Conservation (phyloP, 2,329 filamentous ascomycete genomes). For the Epichloe gansuensis region DNA sequence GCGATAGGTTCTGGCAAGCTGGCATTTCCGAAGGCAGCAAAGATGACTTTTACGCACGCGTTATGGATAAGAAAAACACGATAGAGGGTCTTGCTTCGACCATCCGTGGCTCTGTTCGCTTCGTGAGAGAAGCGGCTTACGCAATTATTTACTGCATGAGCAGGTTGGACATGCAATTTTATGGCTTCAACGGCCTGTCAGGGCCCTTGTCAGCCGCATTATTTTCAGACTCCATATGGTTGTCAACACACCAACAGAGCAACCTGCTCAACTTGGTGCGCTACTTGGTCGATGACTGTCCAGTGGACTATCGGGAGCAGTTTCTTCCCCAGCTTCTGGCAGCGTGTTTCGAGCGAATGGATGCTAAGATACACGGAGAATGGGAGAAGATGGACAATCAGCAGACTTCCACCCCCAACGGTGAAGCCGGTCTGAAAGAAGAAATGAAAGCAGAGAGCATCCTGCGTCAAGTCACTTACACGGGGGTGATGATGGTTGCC, state of each 20-base stretch:
- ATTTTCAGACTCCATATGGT: slow-evolving; percentile 65
- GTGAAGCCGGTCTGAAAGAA: slow-evolving; percentile 67
- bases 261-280: slow-evolving; percentile 83
- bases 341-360: slow-evolving; percentile 73
- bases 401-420: slow-evolving; percentile 49
- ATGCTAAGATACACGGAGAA: slow-evolving; percentile 73
- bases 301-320: slow-evolving; percentile 58
- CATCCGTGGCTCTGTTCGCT: slow-evolving; percentile 75
- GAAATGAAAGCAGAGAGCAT: slow-evolving; percentile 99
- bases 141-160: slow-evolving; percentile 92
- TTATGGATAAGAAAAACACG: slow-evolving; percentile 76
- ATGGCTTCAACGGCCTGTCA: slow-evolving; percentile 75
- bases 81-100: slow-evolving; percentile 91
- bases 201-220: slow-evolving; percentile 71
- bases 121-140: slow-evolving; percentile 86
- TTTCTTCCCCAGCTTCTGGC: slow-evolving; percentile 79
- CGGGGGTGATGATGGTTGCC: slow-evolving; percentile 81
- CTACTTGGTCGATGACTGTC: slow-evolving; percentile 85
- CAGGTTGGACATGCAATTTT: slow-evolving; percentile 74
- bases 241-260: slow-evolving; percentile 88
- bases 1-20: slow-evolving; percentile 95
- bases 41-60: slow-evolving; percentile 89
- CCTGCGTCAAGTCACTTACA: slow-evolving; percentile 80
- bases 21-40: slow-evolving; percentile 92
- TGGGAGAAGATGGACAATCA: slow-evolving; percentile 66